Evolutionary conservation across 1,139 yeast species (phyloP).

Genomic region (Pichia norvegensis): DNA sequence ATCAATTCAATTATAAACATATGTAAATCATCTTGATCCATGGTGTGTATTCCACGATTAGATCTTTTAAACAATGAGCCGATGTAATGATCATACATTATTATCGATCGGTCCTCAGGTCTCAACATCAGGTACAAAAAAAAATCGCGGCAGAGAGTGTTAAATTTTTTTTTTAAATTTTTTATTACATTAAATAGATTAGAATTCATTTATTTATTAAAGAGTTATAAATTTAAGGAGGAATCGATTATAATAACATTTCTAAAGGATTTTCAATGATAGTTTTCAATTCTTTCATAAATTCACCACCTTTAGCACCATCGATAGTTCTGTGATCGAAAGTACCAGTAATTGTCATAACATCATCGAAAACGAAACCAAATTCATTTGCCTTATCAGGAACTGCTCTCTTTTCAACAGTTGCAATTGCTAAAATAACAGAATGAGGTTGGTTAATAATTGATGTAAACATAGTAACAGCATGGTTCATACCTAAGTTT

Average conservation of each 20-base stretch:
- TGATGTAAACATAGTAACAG: conserved; percentile 87
- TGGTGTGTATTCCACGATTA: too few relatives aligned
- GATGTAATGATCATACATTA: too few relatives aligned
- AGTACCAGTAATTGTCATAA: conserved; percentile 87
- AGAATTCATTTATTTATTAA: too few relatives aligned
- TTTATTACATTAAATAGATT: too few relatives aligned
- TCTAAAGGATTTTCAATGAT: conserved; percentile 95
- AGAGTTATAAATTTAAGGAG: too few relatives aligned
- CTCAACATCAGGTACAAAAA: too few relatives aligned
- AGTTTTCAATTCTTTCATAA: conserved; percentile 85
- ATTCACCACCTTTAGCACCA: conserved; percentile 98
- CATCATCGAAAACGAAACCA: conserved; percentile 88
- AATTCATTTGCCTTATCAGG: conserved; percentile 87
- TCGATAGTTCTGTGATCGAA: conserved; percentile 97
- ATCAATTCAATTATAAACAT: neutral
- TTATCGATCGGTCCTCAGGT: too few relatives aligned
- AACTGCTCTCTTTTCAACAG: conserved; percentile 85
- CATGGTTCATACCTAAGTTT: conserved; percentile 97
- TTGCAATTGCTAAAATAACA: conserved; percentile 89
- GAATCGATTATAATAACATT: conserved; percentile 53
- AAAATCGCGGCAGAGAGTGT: too few relatives aligned
- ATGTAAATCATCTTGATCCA: neutral
- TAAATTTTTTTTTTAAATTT: too few relatives aligned
- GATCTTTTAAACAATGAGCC: too few relatives aligned
- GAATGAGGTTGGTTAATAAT: conserved; percentile 97